A percentile compares a stretch with the other conserved stretches of the same genome.
Evolutionary conservation across 192 early-diverging fungal genomes (phyloP).

Genomic region (Coemansia sp.): DNA sequence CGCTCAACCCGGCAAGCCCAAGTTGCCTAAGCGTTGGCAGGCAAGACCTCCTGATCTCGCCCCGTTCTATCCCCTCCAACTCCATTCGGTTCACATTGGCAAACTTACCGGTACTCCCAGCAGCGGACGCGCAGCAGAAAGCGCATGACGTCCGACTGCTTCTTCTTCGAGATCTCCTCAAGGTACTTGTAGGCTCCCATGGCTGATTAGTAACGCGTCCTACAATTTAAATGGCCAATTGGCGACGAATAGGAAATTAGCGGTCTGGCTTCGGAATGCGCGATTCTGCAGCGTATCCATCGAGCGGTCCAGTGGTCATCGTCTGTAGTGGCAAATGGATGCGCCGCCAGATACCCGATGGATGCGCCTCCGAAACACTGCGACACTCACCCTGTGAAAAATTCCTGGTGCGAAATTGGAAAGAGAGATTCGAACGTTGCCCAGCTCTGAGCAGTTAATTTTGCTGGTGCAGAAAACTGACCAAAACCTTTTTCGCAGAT

Average conservation of each 20-base stretch:
- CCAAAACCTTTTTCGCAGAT: neutral
- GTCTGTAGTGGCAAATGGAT: neutral
- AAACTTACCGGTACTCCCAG: conserved; percentile 88
- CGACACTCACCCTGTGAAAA: conserved; percentile 13
- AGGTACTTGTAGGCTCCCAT: conserved; percentile 86
- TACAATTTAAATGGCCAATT: conserved; percentile 2
- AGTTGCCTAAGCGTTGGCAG: conserved; percentile 51
- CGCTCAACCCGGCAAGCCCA: conserved; percentile 53
- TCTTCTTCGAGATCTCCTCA: conserved; percentile 97
- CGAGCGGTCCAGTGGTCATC: too few relatives aligned
- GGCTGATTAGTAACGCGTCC: conserved; percentile 25
- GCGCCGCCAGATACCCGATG: too few relatives aligned
- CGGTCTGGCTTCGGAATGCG: neutral
- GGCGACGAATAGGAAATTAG: neutral
- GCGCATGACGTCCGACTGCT: conserved; percentile 99
- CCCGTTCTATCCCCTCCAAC: neutral
- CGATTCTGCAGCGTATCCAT: neutral
- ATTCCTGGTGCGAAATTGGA: conserved; percentile 32
- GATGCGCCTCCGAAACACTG: conserved; percentile 6
- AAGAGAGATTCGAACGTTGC: conserved; percentile 19
- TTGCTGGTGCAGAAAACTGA: neutral
- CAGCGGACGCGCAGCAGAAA: conserved; percentile 97
- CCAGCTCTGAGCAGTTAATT: neutral
- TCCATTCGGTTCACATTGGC: neutral
- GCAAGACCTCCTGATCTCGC: conserved; percentile 34